Conservation (phyloP, 371 early-diverging fungal genomes). For the Mortierella sp. region DNA sequence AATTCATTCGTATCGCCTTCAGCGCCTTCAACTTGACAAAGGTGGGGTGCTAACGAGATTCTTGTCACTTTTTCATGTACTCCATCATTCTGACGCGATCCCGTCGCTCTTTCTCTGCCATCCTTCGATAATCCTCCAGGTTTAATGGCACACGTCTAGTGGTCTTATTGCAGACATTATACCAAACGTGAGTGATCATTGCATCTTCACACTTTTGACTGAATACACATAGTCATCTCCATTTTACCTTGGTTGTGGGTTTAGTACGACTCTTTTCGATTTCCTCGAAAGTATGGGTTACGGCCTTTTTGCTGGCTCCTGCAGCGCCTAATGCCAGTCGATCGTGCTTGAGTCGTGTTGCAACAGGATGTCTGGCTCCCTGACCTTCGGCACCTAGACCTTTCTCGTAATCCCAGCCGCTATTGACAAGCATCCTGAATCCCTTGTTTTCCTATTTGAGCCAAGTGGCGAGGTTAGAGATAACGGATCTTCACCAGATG, state of each 20-base stretch:
- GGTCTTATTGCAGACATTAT: slow-evolving; percentile 13
- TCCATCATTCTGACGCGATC: slow-evolving; percentile 31
- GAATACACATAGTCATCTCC: no score
- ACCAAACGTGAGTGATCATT: not conserved
- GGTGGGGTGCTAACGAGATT: not conserved
- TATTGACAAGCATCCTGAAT: slow-evolving; percentile 59
- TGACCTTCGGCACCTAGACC: slow-evolving; percentile 60
- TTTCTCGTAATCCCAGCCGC: slow-evolving; percentile 67
- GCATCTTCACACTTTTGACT: no score
- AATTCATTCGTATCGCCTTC: no score
- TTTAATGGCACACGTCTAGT: slow-evolving; percentile 23
- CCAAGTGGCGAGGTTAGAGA: not conserved
- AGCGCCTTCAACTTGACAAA: not conserved
- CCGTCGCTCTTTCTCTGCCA: slow-evolving; percentile 35
- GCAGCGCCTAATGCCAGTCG: slow-evolving; percentile 57
- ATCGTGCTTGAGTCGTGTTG: slow-evolving; percentile 62
- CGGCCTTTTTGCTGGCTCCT: slow-evolving; percentile 29
- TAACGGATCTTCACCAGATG: not conserved
- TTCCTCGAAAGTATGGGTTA: slow-evolving; percentile 46
- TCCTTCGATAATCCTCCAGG: slow-evolving; percentile 22
- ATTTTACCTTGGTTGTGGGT: slow-evolving; percentile 17
- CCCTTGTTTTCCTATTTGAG: slow-evolving; percentile 51
- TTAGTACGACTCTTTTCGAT: slow-evolving; percentile 33
- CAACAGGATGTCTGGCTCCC: slow-evolving; percentile 61
- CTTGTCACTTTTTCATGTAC: slow-evolving; percentile 33